Evolutionary conservation across 1,139 yeast genomes (phyloP).

Genomic region (Spencermartinsiella ligniputridi): DNA sequence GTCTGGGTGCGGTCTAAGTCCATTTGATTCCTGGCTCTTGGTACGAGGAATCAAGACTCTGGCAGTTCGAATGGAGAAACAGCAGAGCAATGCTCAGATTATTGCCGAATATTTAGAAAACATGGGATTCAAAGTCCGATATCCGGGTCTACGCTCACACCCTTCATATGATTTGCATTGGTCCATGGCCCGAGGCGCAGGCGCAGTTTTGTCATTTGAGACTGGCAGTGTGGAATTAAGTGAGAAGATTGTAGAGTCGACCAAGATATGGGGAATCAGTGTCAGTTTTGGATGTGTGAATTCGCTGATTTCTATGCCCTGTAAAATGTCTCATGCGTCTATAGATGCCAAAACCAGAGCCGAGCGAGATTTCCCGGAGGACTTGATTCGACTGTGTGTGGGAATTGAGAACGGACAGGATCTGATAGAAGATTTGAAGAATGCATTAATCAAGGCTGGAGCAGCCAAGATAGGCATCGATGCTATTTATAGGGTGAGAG

Average conservation of each 20-base stretch:
- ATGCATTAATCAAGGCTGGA: slow-evolving; percentile 42
- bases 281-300: slow-evolving; percentile 95
- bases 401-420: slow-evolving; percentile 74
- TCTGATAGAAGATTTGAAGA: slow-evolving; percentile 63
- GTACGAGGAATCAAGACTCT: slow-evolving; percentile 83
- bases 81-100: slow-evolving; percentile 70
- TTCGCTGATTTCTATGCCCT: slow-evolving; percentile 86
- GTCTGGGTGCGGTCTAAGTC: slow-evolving; percentile 86
- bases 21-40: slow-evolving; percentile 86
- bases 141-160: slow-evolving; percentile 77
- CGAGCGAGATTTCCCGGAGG: slow-evolving; percentile 89
- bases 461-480: slow-evolving; percentile 12
- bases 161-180: slow-evolving; percentile 78
- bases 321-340: slow-evolving; percentile 95
- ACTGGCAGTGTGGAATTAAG: slow-evolving; percentile 69
- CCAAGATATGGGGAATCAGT: slow-evolving; percentile 79
- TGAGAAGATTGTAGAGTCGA: slow-evolving; percentile 69
- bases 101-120: slow-evolving; percentile 68
- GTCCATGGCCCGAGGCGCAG: slow-evolving; percentile 77
- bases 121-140: slow-evolving; percentile 63
- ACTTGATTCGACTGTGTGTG: slow-evolving; percentile 78
- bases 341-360: slow-evolving; percentile 82
- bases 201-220: slow-evolving; percentile 85
- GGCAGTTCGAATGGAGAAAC: slow-evolving; percentile 79
- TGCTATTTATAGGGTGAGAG: slow-evolving; percentile 1